Percentiles rank a stretch among this genome's conserved stretches.
These are phyloP conservation scores for Tylopilus vinaceipallidus DNA, from an alignment of 768 basidiomycete species.

Conservation along the genomic window DNA sequence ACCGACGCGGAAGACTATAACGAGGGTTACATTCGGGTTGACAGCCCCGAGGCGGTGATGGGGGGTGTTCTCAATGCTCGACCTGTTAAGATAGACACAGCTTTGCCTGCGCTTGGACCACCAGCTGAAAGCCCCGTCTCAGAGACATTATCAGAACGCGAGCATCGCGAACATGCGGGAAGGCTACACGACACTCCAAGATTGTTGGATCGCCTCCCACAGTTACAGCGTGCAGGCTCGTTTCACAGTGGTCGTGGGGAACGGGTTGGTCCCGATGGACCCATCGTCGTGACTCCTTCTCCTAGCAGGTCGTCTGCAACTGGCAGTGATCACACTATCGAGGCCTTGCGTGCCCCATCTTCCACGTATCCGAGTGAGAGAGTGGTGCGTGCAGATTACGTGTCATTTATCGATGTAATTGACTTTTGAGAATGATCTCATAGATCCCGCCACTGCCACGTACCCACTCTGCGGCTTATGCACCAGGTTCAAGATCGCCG, in stretches of 20 bases:
- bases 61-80: conserved; percentile 33
- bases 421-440: background rate
- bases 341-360: conserved; percentile 23
- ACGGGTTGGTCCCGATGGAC: conserved; percentile 14
- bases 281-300: conserved; percentile 22
- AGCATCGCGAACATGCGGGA: conserved; percentile 15
- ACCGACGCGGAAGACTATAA: conserved; percentile 33
- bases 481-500: conserved; percentile 22
- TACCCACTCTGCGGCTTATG: conserved; percentile 16
- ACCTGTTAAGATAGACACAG: conserved; percentile 23
- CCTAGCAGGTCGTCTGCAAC: conserved; percentile 20
- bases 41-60: conserved; percentile 32
- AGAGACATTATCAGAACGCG: conserved; percentile 26
- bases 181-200: conserved; percentile 22
- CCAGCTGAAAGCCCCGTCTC: conserved; percentile 17
- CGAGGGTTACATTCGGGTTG: conserved; percentile 32
- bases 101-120: conserved; percentile 23
- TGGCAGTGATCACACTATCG: conserved; percentile 33
- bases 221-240: conserved; percentile 14
- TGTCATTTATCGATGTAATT: background rate
- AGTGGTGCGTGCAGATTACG: conserved; percentile 19
- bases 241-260: conserved; percentile 23
- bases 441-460: conserved; percentile 33
- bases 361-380: conserved; percentile 24
- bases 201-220: conserved; percentile 24